These are phyloP conservation scores for Leccinum brunneo-olivaceum DNA, from an alignment of 1,284 basidiomycete species.

Conservation along the genomic window DNA sequence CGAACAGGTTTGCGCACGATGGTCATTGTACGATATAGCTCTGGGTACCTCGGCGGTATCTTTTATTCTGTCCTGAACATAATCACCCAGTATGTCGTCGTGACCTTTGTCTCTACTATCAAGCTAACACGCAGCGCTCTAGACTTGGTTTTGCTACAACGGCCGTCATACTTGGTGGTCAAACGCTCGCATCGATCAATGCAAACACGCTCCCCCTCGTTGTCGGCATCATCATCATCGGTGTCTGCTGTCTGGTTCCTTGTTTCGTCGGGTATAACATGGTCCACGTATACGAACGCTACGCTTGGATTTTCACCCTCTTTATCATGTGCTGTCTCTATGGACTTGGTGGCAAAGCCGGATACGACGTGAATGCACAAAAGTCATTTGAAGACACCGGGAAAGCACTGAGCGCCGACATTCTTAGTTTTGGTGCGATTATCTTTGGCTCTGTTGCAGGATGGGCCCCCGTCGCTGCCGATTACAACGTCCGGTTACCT, in stretches of 20 bases:
- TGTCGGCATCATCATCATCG: conserved; percentile 41
- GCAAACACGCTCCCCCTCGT: conserved; percentile 35
- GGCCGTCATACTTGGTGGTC: conserved; percentile 43
- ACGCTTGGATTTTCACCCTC: conserved; percentile 53
- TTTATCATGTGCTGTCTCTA: conserved; percentile 52
- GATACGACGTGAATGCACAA: conserved; percentile 44
- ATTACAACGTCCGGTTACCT: conserved; percentile 51
- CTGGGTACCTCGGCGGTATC: conserved; percentile 50
- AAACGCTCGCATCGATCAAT: conserved; percentile 40
- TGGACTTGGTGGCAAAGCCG: conserved; percentile 48
- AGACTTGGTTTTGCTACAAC: conserved; percentile 44
- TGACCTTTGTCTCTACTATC: not conserved
- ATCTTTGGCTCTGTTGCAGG: conserved; percentile 49
- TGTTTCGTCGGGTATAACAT: conserved; percentile 48
- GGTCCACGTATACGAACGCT: conserved; percentile 55
- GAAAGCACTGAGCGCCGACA: conserved; percentile 36
- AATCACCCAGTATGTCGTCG: conserved; percentile 40
- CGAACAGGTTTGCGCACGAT: conserved; percentile 58
- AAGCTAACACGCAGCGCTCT: not conserved
- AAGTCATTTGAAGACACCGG: conserved; percentile 42
- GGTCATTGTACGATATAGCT: conserved; percentile 48
- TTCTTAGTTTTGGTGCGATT: conserved; percentile 54
- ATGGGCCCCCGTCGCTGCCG: conserved; percentile 47
- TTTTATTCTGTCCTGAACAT: conserved; percentile 57
- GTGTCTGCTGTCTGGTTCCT: conserved; percentile 38